Conservation (phyloP, 1,139 yeast genomes). For the Ogataea hybrid region DNA sequence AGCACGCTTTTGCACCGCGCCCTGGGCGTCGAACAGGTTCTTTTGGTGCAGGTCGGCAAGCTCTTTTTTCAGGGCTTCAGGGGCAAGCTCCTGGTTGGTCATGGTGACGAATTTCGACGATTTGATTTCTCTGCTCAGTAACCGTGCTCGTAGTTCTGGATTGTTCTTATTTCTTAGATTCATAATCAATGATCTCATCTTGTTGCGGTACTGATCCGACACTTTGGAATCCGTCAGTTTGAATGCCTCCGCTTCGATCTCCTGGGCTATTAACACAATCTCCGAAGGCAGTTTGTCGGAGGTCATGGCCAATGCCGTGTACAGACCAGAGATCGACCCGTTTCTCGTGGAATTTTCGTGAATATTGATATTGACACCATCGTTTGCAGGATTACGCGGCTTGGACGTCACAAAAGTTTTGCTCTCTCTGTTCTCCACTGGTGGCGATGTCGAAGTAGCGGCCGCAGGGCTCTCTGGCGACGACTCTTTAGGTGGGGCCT, state of each 20-base stretch:
- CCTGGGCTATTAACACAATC: slow-evolving; percentile 62
- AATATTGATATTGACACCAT: slow-evolving; percentile 68
- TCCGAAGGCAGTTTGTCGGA: slow-evolving; percentile 56
- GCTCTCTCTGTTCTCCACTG: slow-evolving; percentile 7
- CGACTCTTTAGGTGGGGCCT: slow-evolving; percentile 31
- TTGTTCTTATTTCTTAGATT: slow-evolving; percentile 87
- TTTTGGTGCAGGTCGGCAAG: slow-evolving; percentile 82
- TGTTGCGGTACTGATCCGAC: slow-evolving; percentile 65
- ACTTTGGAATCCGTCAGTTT: slow-evolving; percentile 55
- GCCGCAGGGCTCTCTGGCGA: slow-evolving; percentile 12
- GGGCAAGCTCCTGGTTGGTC: slow-evolving; percentile 94
- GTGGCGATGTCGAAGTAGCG: slow-evolving; percentile 19
- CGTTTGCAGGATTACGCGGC: slow-evolving; percentile 75
- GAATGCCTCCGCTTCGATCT: slow-evolving; percentile 72
- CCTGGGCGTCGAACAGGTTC: slow-evolving; percentile 94
- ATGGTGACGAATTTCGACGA: slow-evolving; percentile 70
- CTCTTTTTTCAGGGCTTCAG: slow-evolving; percentile 81
- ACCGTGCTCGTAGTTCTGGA: slow-evolving; percentile 73
- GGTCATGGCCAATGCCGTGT: slow-evolving; percentile 86
- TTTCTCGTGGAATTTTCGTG: slow-evolving; percentile 76
- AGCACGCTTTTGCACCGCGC: slow-evolving; percentile 96
- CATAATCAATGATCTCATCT: slow-evolving; percentile 78
- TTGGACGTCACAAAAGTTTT: slow-evolving; percentile 41
- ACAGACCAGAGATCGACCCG: slow-evolving; percentile 77
- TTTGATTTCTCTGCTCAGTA: slow-evolving; percentile 61